Base-by-base conservation (phyloP, 192 early-diverging fungal genomes). In the Allomyces macrogynus region DNA sequence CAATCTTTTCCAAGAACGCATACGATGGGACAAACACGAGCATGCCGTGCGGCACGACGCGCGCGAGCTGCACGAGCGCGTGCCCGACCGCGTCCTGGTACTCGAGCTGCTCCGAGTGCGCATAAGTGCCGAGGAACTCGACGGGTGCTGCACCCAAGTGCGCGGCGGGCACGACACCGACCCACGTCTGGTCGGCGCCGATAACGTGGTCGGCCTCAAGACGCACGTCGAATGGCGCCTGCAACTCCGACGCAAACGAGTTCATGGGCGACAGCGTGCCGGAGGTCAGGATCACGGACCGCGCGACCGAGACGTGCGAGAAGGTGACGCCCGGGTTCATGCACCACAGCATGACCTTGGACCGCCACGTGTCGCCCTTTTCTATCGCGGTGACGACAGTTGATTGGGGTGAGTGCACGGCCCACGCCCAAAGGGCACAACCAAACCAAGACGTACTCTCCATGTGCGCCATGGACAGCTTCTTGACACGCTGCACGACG, bases 141-240 rank as follows among this genome's bases (percentile, higher is more conserved):
- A 11, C 43, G 11, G 54, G 74, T 26, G 49, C 69, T 25, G 72
- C 86, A 62, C 72, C 85, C 65, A 27, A 5, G 16, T 20, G 49
- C 20, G 16, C 16, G 49, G 49, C 65, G 63, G 79, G 71, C 10
- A 88, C 65, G 22, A 80, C 73, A 12, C 77, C 72, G 0, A 83
- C 84, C 61, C 74, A 75, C 25, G 84, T 76, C 60, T 89, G 86
- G 9, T 73, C 63, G 1, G 70, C 61, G 4, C 77, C 69, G 63
- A 90, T 87, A 40, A 90, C 84, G 70, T 90, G 88, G 32, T 72
- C 76, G 57, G 84, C 79, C 70, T 83, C 81, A 4, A 85, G 66
- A 23, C 67, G 73, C 25, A 72, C 72, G 3, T 69, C 61, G 67
- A 85, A 85, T 14, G 68, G 63, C 8, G 74, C 69, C n/a, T 78